These are phyloP conservation scores for Stephanocyclus meneghinianus DNA, from an alignment of 352 stramenopile genomes.

Conservation along the genomic window DNA sequence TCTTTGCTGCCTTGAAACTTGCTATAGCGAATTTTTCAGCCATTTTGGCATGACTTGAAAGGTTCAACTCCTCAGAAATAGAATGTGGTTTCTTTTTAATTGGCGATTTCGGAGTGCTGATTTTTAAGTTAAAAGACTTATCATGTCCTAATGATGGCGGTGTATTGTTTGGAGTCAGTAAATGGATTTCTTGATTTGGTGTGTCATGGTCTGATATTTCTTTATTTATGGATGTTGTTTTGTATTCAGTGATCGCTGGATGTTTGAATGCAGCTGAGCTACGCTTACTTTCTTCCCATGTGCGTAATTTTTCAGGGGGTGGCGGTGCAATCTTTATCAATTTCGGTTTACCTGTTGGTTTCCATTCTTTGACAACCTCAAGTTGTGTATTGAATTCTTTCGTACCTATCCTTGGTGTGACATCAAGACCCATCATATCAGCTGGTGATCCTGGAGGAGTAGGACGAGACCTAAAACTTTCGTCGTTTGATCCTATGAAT, in stretches of 20 bases:
- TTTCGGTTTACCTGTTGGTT: background rate
- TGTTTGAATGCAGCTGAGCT: background rate
- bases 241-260: background rate
- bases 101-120: constrained; percentile 47
- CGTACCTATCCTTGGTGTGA: constrained; percentile 20
- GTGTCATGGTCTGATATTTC: background rate
- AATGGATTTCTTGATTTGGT: background rate
- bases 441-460: constrained; percentile 17
- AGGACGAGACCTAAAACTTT: constrained; percentile 5
- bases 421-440: constrained; percentile 15
- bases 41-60: constrained; percentile 55
- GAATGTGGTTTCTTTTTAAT: constrained; percentile 47
- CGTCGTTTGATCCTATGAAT: constrained; percentile 26
- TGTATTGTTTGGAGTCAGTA: background rate
- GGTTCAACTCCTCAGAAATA: constrained; percentile 50
- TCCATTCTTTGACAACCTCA: background rate
- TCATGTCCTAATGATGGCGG: constrained; percentile 5
- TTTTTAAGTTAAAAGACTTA: constrained; percentile 42
- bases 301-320: constrained; percentile 41
- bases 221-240: background rate
- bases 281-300: constrained; percentile 42
- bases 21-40: constrained; percentile 74
- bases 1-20: constrained; percentile 64
- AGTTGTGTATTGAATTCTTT: constrained; percentile 11
- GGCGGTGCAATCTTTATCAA: constrained; percentile 52